Evolutionary conservation across 306 rosid genomes (phyloP).

Genomic region (Cicer chorassanicum): DNA sequence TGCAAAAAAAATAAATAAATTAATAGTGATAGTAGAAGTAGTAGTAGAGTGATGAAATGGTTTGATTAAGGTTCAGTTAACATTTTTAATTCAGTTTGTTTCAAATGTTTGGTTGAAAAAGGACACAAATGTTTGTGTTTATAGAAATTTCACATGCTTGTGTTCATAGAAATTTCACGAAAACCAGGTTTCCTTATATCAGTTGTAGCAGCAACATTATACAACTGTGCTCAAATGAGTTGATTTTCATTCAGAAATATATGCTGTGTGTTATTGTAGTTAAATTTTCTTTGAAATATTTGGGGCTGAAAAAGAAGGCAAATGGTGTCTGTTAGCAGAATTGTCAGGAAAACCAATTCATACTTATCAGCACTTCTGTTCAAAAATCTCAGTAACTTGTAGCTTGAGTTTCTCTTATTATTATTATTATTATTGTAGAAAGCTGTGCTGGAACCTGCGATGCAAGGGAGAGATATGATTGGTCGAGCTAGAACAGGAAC

Average conservation of each 20-base stretch:
- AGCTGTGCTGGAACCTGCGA: conserved; percentile 97
- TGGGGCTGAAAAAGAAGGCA: background rate
- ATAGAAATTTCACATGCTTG: background rate
- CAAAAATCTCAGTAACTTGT: background rate
- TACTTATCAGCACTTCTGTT: conserved; percentile 8
- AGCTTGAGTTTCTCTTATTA: background rate
- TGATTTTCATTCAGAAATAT: background rate
- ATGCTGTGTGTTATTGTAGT: background rate
- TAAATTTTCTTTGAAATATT: conserved; percentile 10
- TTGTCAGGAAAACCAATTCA: conserved; percentile 1
- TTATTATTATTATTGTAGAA: conserved; percentile 49
- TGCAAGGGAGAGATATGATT: conserved; percentile 97
- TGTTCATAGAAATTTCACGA: background rate
- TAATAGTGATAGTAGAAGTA: background rate
- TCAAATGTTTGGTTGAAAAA: background rate
- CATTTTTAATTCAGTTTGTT: too few species aligned
- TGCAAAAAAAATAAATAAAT: too few species aligned
- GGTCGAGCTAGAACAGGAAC: conserved; percentile 99
- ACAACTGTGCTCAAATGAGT: conserved; percentile 4
- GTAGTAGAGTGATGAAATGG: background rate
- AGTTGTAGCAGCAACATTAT: background rate
- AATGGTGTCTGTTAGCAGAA: background rate
- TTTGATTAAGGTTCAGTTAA: background rate
- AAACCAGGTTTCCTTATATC: background rate
- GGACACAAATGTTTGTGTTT: background rate